Conservation (phyloP, 176 grass and related monocot genomes). For the Dendrocalamus sinicus region DNA sequence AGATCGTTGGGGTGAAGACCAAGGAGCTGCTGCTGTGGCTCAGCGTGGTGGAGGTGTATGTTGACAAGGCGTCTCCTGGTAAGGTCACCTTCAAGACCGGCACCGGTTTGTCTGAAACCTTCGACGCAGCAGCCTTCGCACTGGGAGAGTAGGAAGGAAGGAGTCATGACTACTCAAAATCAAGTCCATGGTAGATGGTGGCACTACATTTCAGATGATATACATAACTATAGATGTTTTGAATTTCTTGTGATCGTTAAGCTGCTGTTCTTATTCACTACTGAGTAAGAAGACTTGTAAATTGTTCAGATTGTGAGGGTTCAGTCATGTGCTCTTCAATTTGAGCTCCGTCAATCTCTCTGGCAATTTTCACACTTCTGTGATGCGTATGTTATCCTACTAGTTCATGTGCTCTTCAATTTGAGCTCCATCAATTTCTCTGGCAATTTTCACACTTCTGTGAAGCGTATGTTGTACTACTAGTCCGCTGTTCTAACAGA, state of each 20-base stretch:
- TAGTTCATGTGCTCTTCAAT: not conserved
- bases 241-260: not conserved
- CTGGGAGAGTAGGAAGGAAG: not conserved
- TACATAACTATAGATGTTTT: too few relatives aligned
- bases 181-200: too few relatives aligned
- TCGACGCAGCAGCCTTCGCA: not conserved
- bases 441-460: not conserved
- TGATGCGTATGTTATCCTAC: not conserved
- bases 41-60: slow-evolving; percentile 17
- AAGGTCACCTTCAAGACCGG: slow-evolving; percentile 17
- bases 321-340: not conserved
- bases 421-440: not conserved
- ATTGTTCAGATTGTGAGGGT: not conserved
- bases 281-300: not conserved
- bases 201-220: too few relatives aligned
- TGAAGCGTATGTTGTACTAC: not conserved
- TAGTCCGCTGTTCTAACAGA: too few relatives aligned
- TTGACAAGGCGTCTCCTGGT: not conserved
- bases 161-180: too few relatives aligned
- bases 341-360: not conserved
- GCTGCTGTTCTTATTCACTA: not conserved
- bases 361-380: not conserved
- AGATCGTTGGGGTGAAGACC: slow-evolving; percentile 13
- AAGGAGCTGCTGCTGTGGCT: slow-evolving; percentile 18
- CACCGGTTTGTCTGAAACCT: not conserved